phyloP scores from a whole-genome alignment of 176 grass and related monocot species.

The Triticum dicoccoides region DNA sequence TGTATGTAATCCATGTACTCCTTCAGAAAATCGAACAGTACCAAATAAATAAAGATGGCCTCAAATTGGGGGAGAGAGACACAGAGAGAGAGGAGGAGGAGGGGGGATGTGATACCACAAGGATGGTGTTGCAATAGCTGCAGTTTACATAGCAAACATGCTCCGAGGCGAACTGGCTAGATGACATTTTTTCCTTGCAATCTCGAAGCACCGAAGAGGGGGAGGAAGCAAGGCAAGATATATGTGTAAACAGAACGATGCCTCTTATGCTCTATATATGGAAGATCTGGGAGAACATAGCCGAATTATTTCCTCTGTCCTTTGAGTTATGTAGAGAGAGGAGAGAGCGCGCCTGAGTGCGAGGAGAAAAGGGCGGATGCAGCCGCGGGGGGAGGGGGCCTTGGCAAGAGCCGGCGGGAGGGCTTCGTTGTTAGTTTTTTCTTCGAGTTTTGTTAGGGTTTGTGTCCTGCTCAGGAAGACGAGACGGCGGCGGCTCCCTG shows the following conservation, averaged over 20 bases:
- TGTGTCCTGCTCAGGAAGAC: too few species aligned
- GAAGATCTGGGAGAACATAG: conserved; percentile 30
- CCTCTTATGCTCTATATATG: conserved; percentile 47
- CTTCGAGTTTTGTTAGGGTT: too few species aligned
- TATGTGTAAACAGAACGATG: conserved; percentile 43
- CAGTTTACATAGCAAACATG: conserved; percentile 93
- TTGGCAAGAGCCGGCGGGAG: too few species aligned
- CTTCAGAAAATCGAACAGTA: neutral
- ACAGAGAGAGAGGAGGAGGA: neutral
- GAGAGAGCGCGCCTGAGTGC: conserved; percentile 29
- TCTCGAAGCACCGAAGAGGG: conserved; percentile 11
- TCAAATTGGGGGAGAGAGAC: neutral
- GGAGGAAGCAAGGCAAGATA: conserved; percentile 20
- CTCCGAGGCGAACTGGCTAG: conserved; percentile 58
- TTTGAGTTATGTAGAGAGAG: conserved; percentile 22
- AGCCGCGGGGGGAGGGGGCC: too few species aligned
- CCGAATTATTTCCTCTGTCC: conserved; percentile 25
- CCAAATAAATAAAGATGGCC: neutral
- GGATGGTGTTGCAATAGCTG: conserved; percentile 92
- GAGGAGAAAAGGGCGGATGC: conserved; percentile 24
- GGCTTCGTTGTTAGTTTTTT: too few species aligned
- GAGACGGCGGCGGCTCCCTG: too few species aligned
- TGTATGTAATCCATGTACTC: neutral
- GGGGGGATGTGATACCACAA: conserved; percentile 56
- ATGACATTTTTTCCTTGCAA: conserved; percentile 56